phyloP scores from a whole-genome alignment of 257 asterid genomes.

The Lycium barbarum region DNA sequence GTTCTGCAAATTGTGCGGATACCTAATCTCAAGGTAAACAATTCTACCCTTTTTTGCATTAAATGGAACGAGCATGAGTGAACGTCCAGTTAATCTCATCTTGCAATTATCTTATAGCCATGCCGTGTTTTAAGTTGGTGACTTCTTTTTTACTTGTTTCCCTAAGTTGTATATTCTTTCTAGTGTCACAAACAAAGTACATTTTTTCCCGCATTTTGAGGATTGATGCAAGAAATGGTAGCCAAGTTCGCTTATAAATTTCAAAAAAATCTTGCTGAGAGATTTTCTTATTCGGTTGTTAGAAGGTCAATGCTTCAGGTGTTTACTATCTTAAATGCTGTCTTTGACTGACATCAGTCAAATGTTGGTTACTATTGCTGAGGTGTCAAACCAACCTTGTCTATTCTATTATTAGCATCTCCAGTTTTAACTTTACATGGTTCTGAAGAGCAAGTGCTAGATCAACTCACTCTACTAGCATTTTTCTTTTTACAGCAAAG shows the following conservation, averaged over 20 bases:
- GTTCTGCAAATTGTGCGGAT: constrained; percentile 92
- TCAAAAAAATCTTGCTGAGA: neutral
- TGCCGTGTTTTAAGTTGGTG: constrained; percentile 14
- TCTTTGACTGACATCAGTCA: neutral
- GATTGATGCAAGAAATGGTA: constrained; percentile 19
- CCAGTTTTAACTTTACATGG: neutral
- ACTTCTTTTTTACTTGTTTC: neutral
- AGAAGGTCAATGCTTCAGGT: neutral
- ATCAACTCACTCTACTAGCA: neutral
- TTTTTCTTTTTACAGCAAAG: neutral
- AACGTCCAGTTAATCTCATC: constrained; percentile 23
- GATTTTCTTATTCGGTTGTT: neutral
- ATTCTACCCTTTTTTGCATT: constrained; percentile 27
- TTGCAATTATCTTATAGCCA: constrained; percentile 19
- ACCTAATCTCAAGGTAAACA: constrained; percentile 91
- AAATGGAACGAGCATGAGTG: neutral
- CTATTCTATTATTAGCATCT: neutral
- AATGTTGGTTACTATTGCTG: neutral
- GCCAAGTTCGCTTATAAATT: neutral
- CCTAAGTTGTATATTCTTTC: neutral
- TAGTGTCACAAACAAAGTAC: neutral
- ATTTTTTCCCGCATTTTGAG: neutral
- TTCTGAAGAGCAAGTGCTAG: neutral
- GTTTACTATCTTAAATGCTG: neutral
- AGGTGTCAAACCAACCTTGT: neutral